These are phyloP conservation scores for Croton laevigatus DNA, from an alignment of 441 rosid species.

Conservation along the genomic window DNA sequence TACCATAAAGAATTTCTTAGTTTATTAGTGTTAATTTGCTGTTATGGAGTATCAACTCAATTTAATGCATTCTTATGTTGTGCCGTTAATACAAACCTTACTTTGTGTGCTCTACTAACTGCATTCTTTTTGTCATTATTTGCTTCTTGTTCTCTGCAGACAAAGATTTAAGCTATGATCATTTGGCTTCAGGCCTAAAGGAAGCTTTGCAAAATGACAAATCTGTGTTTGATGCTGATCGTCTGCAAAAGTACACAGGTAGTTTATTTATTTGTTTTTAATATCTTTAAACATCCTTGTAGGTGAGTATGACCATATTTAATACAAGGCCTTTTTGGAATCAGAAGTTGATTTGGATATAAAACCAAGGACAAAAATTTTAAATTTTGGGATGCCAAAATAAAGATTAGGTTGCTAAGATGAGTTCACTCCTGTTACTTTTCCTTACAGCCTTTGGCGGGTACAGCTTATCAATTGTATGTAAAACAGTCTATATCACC, in stretches of 20 bases:
- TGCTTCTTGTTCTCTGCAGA: conserved; percentile 23
- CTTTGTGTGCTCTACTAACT: conserved; percentile 3
- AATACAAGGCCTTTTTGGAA: neutral
- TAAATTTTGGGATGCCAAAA: neutral
- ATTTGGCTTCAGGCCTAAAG: conserved; percentile 59
- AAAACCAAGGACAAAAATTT: neutral
- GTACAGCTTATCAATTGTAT: neutral
- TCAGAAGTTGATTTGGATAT: neutral
- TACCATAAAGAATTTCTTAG: neutral
- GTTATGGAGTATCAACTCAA: neutral
- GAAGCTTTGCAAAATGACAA: conserved; percentile 61
- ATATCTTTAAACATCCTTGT: neutral
- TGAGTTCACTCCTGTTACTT: neutral
- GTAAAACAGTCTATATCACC: neutral
- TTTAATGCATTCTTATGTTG: neutral
- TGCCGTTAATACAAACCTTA: neutral
- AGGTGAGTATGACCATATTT: neutral
- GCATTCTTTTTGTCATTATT: neutral
- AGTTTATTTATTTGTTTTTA: conserved; percentile 1
- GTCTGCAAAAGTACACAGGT: conserved; percentile 66
- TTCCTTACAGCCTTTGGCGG: neutral
- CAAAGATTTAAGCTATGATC: conserved; percentile 56
- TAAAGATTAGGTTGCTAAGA: neutral
- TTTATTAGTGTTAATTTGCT: neutral
- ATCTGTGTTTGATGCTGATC: conserved; percentile 66